Evolutionary conservation across 2,329 filamentous ascomycete genomes (phyloP).

Genomic region (Stachybotrys elegans): DNA sequence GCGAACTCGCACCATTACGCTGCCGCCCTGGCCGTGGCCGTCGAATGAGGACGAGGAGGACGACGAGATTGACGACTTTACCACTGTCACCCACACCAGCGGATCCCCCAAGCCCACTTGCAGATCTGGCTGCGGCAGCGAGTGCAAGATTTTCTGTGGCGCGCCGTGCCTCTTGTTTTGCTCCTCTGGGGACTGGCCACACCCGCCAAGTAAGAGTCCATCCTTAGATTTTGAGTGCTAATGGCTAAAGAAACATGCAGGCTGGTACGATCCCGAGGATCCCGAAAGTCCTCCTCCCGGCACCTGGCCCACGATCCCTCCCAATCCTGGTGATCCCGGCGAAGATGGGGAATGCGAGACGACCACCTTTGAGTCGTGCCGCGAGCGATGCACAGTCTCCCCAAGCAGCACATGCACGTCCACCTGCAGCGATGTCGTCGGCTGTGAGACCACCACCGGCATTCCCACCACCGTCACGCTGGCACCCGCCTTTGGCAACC

Average conservation of each 20-base stretch:
- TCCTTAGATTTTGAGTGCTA: too few species aligned
- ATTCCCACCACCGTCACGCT: constrained; percentile 2
- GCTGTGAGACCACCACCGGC: constrained; percentile 5
- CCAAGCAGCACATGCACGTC: constrained; percentile 6
- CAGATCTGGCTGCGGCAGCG: too few species aligned
- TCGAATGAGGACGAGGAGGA: too few species aligned
- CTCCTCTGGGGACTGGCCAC: background rate
- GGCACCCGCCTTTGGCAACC: too few species aligned
- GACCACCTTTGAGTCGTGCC: background rate
- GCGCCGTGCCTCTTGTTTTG: background rate
- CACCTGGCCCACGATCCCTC: background rate
- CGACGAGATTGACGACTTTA: too few species aligned
- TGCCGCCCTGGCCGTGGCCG: background rate
- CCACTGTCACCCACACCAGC: too few species aligned
- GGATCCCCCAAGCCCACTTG: too few species aligned
- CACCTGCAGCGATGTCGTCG: constrained; percentile 2
- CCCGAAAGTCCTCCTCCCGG: background rate
- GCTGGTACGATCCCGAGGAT: background rate
- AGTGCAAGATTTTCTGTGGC: too few species aligned
- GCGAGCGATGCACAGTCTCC: background rate
- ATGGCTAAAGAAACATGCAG: too few species aligned
- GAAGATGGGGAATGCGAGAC: background rate
- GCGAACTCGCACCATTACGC: background rate
- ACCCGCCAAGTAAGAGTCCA: background rate
- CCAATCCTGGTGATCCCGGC: background rate